phyloP scores from a whole-genome alignment of 352 stramenopile species.

The Pythium chondricola region DNA sequence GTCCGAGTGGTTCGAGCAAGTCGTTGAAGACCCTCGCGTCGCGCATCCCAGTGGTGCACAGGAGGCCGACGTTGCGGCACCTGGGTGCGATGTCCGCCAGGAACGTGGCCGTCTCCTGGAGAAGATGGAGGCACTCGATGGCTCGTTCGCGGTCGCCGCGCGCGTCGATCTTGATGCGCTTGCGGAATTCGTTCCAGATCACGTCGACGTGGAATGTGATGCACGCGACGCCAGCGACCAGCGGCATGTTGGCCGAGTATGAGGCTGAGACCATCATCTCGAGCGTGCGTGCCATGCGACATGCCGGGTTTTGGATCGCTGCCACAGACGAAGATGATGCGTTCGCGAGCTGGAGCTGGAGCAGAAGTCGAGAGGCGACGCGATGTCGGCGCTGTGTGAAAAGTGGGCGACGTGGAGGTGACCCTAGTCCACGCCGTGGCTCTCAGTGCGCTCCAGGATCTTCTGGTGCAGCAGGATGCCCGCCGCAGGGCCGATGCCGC shows the following conservation, averaged over 20 bases:
- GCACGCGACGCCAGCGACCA: constrained; percentile 40
- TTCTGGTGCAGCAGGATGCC: constrained; percentile 49
- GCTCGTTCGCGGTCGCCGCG: constrained; percentile 3
- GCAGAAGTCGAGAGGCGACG: constrained; percentile 30
- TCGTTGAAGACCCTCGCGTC: constrained; percentile 30
- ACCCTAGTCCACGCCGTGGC: constrained; percentile 36
- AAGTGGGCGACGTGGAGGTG: constrained; percentile 44
- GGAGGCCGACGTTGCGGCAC: constrained; percentile 26
- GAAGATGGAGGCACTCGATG: constrained; percentile 40
- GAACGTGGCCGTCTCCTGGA: constrained; percentile 34
- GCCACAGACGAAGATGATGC: neutral
- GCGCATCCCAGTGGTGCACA: constrained; percentile 41
- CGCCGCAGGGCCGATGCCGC: constrained; percentile 38
- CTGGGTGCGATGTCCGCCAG: constrained; percentile 22
- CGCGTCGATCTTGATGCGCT: constrained; percentile 13
- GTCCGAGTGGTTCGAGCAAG: constrained; percentile 33
- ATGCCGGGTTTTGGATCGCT: constrained; percentile 33
- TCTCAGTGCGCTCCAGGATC: constrained; percentile 42
- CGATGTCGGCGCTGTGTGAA: constrained; percentile 37
- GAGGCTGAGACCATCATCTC: constrained; percentile 27
- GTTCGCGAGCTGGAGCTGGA: constrained; percentile 13
- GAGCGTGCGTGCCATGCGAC: constrained; percentile 43
- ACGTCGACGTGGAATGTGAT: constrained; percentile 42
- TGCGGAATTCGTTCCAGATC: constrained; percentile 37
- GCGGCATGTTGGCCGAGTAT: constrained; percentile 14